Evolutionary conservation across 2,329 filamentous ascomycete species (phyloP).

Genomic region (Fusarium luffae): DNA sequence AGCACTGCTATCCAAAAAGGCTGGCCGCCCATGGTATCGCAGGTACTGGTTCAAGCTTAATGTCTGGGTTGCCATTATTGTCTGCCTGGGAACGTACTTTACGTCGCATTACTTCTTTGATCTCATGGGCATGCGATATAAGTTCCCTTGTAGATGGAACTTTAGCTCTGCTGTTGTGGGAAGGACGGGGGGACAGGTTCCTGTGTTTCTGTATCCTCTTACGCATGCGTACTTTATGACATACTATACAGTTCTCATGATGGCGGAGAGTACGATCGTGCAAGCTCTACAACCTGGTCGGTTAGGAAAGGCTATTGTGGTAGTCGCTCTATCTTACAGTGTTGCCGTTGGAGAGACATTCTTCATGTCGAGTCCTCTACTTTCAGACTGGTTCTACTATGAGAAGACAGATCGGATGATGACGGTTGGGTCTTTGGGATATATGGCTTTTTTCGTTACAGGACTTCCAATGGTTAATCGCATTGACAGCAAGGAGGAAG

Average conservation of each 20-base stretch:
- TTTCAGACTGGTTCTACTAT: conserved; percentile 4
- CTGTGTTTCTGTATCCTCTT: conserved; percentile 13
- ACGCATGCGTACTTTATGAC: conserved; percentile 16
- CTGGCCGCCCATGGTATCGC: conserved; percentile 4
- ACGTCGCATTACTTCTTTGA: conserved; percentile 18
- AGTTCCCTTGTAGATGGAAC: conserved; percentile 1
- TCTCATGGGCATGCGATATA: conserved; percentile 15
- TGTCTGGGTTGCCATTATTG: not conserved
- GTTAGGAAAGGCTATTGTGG: not conserved
- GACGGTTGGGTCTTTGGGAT: conserved; percentile 6
- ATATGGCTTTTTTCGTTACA: not conserved
- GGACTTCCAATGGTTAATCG: not conserved
- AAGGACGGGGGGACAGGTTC: not conserved
- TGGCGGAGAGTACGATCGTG: not conserved
- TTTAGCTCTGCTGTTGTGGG: conserved; percentile 11
- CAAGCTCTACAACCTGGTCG: not conserved
- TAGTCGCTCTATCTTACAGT: not conserved
- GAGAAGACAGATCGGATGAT: conserved; percentile 12
- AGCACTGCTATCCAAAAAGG: not conserved
- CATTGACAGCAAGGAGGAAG: not conserved
- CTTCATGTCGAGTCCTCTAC: conserved; percentile 7
- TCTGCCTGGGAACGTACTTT: not conserved
- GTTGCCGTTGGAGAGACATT: conserved; percentile 6
- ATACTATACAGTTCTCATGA: conserved; percentile 3
- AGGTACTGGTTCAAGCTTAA: conserved; percentile 19